Evolutionary conservation across 371 early-diverging fungal species (phyloP), one percentile per base, ranked within the genome.

Genomic region (Umbelopsis sp.): DNA sequence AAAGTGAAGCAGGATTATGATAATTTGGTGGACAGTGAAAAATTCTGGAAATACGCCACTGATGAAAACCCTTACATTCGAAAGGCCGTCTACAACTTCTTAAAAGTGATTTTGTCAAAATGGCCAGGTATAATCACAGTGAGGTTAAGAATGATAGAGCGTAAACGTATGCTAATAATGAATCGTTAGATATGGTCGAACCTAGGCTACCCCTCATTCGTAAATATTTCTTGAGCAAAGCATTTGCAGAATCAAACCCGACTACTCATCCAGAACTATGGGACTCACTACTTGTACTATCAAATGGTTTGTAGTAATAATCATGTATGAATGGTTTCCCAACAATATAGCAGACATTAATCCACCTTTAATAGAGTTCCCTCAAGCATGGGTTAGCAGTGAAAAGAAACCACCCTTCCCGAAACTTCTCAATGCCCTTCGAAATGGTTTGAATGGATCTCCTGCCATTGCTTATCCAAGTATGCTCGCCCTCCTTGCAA

Each of bases 401-500:
- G 79, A 76, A 64, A 91, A 92, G 77, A 91, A 92, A 63, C 86
- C 92, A 6, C 74, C 85, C 5, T 73, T 91, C 44, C 77, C 86
- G 2, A 86, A 91, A 67, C 76, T 95, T 11, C 84, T 81, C 38
- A 72, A 77, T n/a, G 92, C 89, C 70, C 72, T 96, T 67, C 82
- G 87, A 29, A 74, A 76, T 50, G 93, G 89, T 0, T 77, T 87
- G 24, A 84, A 89, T 74, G 93, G 93, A 3, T 89, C 90, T 8
- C 78, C 79, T 0, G 73, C 68, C 16, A 70, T 86, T 44, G 79
- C 91, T 0, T 94, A 89, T 70, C 93, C 94, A 1, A 89, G 92
- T 71, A 68, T 94, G 65, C 69, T 95, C 50, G 85, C 90, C 0
- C 78, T 94, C 8, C 66, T 93, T 41, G 84, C 87, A 38, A 74